Evolutionary conservation across 306 rosid species (phyloP).

Genomic region (Parietaria judaica): DNA sequence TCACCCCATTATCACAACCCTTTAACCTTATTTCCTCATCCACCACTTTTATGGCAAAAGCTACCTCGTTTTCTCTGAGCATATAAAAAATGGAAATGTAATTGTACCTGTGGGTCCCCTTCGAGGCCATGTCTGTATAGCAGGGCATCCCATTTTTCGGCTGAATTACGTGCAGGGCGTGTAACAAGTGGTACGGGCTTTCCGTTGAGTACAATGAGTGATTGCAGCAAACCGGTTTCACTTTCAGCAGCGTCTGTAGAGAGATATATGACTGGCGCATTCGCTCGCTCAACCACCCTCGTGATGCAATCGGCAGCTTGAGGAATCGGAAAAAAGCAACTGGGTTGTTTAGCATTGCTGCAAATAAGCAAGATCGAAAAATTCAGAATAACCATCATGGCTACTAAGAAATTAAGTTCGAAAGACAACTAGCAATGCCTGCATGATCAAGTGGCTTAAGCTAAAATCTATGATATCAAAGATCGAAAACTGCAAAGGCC

Average conservation of each 20-base stretch:
- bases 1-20: conserved; percentile 1
- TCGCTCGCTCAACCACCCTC: conserved; percentile 56
- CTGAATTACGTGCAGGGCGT: conserved; percentile 77
- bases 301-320: conserved; percentile 88
- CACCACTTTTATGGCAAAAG: neutral
- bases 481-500: too few species aligned
- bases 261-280: conserved; percentile 67
- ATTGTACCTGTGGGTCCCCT: conserved; percentile 66
- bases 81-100: too few species aligned
- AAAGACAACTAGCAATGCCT: conserved; percentile 3
- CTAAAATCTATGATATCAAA: neutral
- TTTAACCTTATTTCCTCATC: neutral
- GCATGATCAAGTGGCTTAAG: neutral
- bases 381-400: conserved; percentile 1
- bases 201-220: conserved; percentile 61
- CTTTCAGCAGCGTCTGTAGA: conserved; percentile 95
- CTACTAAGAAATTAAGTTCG: neutral
- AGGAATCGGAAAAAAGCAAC: conserved; percentile 98
- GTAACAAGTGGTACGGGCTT: conserved; percentile 72
- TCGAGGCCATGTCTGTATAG: conserved; percentile 68
- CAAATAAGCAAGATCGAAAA: conserved; percentile 17
- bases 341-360: conserved; percentile 74
- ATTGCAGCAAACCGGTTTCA: conserved; percentile 77
- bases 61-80: neutral
- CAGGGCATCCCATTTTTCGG: conserved; percentile 98